Conservation (phyloP, 257 asterid species). For the Primulina tabacum region DNA sequence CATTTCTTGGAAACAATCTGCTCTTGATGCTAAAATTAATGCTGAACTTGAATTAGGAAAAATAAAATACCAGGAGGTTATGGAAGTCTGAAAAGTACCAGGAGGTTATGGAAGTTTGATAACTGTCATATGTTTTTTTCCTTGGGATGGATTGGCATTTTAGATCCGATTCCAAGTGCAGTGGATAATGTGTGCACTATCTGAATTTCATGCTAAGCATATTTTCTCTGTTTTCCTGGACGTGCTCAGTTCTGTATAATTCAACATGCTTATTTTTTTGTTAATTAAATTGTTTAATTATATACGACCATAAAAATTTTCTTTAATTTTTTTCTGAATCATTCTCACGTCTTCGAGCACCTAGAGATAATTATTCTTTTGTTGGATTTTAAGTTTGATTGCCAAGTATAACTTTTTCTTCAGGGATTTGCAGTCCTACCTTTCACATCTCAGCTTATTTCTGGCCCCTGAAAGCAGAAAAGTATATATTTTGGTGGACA, state of each 20-base stretch:
- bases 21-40: background rate
- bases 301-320: background rate
- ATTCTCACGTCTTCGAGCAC: conserved; percentile 9
- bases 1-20: background rate
- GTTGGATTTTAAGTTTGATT: conserved; percentile 9
- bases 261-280: background rate
- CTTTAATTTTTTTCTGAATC: background rate
- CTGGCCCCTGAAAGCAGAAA: conserved; percentile 75
- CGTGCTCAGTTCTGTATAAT: background rate
- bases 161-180: background rate
- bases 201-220: conserved; percentile 7
- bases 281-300: background rate
- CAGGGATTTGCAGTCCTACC: conserved; percentile 96
- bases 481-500: conserved; percentile 81
- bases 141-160: background rate
- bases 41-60: background rate
- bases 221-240: background rate
- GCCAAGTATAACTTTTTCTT: conserved; percentile 10
- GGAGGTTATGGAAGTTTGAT: background rate
- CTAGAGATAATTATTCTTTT: background rate
- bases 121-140: background rate
- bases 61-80: background rate
- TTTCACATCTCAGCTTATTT: conserved; percentile 82
- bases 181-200: background rate
- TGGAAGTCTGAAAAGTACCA: background rate